Evolutionary conservation across 345 rosid genomes (phyloP).

Genomic region (Draba incana): DNA sequence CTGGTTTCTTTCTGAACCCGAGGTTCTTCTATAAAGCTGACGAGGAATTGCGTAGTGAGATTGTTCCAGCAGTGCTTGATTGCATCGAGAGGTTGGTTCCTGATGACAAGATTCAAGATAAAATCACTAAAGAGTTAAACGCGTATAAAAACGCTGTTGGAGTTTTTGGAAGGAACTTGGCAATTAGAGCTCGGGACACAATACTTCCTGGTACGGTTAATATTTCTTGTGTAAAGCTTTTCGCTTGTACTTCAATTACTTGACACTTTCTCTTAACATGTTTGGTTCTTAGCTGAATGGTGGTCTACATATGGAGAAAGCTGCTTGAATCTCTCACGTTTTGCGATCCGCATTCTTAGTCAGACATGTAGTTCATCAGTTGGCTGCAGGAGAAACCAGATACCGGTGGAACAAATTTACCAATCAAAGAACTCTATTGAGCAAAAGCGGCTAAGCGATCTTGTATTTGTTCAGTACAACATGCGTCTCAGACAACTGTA

Average conservation of each 20-base stretch:
- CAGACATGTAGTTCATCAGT: slow-evolving; percentile 69
- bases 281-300: slow-evolving; percentile 74
- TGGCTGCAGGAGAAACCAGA: slow-evolving; percentile 48
- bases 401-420: slow-evolving; percentile 55
- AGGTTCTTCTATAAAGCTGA: slow-evolving; percentile 67
- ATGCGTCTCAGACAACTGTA: slow-evolving; percentile 70
- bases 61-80: slow-evolving; percentile 63
- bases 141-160: slow-evolving; percentile 71
- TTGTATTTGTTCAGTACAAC: slow-evolving; percentile 81
- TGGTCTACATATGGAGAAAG: slow-evolving; percentile 95
- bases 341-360: slow-evolving; percentile 73
- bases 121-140: slow-evolving; percentile 64
- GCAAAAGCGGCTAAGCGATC: slow-evolving; percentile 68
- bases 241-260: not conserved
- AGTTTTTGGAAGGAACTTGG: slow-evolving; percentile 88
- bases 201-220: slow-evolving; percentile 64
- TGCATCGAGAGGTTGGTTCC: slow-evolving; percentile 79
- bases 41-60: slow-evolving; percentile 65
- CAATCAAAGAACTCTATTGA: slow-evolving; percentile 71
- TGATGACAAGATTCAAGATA: slow-evolving; percentile 67
- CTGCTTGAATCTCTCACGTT: slow-evolving; percentile 83
- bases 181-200: slow-evolving; percentile 78
- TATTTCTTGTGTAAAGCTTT: not conserved
- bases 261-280: slow-evolving; percentile 19
- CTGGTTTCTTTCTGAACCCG: slow-evolving; percentile 92